These are phyloP conservation scores for Pelargonium fulgidum DNA, from an alignment of 441 rosid genomes.

Conservation along the genomic window DNA sequence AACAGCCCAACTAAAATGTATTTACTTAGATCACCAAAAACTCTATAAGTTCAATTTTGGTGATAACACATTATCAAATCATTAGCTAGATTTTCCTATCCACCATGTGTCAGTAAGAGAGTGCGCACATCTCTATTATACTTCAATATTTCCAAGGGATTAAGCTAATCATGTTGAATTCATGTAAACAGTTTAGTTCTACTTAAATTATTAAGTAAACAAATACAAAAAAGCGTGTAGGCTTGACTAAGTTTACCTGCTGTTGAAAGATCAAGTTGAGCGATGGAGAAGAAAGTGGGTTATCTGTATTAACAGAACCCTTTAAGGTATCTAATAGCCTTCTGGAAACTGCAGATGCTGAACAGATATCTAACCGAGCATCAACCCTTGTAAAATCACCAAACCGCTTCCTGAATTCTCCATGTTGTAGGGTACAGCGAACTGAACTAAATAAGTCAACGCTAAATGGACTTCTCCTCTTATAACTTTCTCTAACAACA, in stretches of 20 bases:
- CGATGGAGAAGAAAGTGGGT: constrained; percentile 49
- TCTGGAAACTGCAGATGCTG: constrained; percentile 54
- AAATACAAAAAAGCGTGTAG: not conserved
- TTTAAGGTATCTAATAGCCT: constrained; percentile 33
- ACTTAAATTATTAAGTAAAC: not conserved
- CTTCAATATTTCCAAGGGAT: too few relatives aligned
- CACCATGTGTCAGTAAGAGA: too few relatives aligned
- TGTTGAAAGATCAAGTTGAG: constrained; percentile 70
- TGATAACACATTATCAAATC: too few relatives aligned
- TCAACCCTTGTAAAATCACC: constrained; percentile 71
- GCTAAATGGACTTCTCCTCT: constrained; percentile 43
- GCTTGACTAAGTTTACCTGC: constrained; percentile 38
- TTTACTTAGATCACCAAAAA: too few relatives aligned
- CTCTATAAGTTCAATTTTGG: too few relatives aligned
- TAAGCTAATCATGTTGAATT: not conserved
- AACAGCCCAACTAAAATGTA: too few relatives aligned
- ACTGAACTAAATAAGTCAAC: constrained; percentile 68
- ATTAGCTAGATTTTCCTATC: too few relatives aligned
- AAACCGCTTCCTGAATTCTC: constrained; percentile 49
- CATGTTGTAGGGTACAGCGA: constrained; percentile 63
- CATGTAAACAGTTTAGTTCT: not conserved
- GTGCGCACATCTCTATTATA: too few relatives aligned
- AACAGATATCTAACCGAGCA: constrained; percentile 62
- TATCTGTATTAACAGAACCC: constrained; percentile 30
- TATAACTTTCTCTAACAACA: constrained; percentile 17